Evolutionary conservation across 176 grass and related monocot genomes (phyloP).

Genomic region (Urochloa ruziziensis): DNA sequence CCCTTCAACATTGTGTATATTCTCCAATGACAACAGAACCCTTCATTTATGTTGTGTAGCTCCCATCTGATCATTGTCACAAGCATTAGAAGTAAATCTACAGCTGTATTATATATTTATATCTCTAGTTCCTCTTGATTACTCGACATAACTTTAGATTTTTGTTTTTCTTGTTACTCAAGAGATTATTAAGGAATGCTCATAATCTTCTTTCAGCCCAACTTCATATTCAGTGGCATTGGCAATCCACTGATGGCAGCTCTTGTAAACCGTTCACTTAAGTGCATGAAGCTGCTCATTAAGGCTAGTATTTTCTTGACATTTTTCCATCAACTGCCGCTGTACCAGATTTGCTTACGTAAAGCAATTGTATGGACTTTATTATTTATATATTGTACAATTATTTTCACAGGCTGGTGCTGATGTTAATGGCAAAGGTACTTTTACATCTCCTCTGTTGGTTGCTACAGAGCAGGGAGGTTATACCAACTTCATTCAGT

Average conservation of each 20-base stretch:
- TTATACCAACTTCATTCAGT: constrained; percentile 30
- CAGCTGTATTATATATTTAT: background rate
- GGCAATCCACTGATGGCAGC: constrained; percentile 2
- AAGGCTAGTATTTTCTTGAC: constrained; percentile 24
- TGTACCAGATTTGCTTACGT: background rate
- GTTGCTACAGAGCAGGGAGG: background rate
- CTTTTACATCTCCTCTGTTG: background rate
- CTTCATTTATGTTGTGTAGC: background rate
- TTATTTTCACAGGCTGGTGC: constrained; percentile 34
- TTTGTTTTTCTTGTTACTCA: background rate
- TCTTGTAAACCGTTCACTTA: constrained; percentile 9
- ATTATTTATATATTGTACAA: background rate
- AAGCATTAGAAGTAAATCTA: background rate
- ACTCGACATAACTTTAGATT: background rate
- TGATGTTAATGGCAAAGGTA: constrained; percentile 32
- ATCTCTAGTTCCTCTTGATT: background rate
- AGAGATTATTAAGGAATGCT: background rate
- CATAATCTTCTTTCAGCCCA: constrained; percentile 33
- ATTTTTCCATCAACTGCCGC: background rate
- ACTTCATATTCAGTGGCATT: background rate
- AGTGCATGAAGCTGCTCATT: constrained; percentile 44
- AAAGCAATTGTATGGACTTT: background rate
- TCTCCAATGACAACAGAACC: background rate
- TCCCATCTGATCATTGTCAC: background rate
- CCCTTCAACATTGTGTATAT: background rate